Evolutionary conservation across 2,329 filamentous ascomycete species (phyloP), one percentile per base, ranked within the genome.

Genomic region (Alternaria arbusti): DNA sequence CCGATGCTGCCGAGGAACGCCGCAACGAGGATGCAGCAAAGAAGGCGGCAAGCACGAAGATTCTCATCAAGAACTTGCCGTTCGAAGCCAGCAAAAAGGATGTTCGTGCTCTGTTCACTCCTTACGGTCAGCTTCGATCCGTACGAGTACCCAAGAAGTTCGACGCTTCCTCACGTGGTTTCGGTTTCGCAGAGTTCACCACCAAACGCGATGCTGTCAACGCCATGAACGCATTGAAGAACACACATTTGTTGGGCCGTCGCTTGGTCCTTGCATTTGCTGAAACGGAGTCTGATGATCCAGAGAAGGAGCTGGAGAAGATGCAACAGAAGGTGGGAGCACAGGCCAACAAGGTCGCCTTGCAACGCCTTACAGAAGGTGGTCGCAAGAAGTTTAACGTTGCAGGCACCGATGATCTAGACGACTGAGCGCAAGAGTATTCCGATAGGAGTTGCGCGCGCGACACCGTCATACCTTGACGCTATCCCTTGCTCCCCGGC

Each of bases 11-110:
- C 2, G 93, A 97, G 78, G 92, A 97, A 81, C 88, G 92, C 69
- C 89, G 91, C 68, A 91, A 90, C 70, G 91, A 95, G 70, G 94
- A 98, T 76, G 89, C 87, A 68, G 89, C 91, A 54, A 96, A 94
- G 85, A 96, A 95, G 81, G 83, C 88, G 54, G 89, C 92, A 23
- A 88, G 89, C 70, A 97, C 94, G 51, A 98, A 98, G 86, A 91
- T 99, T 76, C 90, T 98, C 81, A 91, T 99, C 84, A 99, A 98
- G 86, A 99, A 99, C 84, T 84, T 99, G 81, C 95, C 96, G 20
- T 99, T 99, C 84, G 93, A 98, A 83, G 91, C 92, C 60, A 75
- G 72, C 61, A 97, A 97, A 84, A 96, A 96, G 80, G 96, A 99
- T 78, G 87, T 99, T 62, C 89, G 93, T 67, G 86, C 91, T 57